These are phyloP conservation scores for Mycosphaerelloides madeirae DNA, from an alignment of 2,329 filamentous ascomycete genomes.

Conservation along the genomic window DNA sequence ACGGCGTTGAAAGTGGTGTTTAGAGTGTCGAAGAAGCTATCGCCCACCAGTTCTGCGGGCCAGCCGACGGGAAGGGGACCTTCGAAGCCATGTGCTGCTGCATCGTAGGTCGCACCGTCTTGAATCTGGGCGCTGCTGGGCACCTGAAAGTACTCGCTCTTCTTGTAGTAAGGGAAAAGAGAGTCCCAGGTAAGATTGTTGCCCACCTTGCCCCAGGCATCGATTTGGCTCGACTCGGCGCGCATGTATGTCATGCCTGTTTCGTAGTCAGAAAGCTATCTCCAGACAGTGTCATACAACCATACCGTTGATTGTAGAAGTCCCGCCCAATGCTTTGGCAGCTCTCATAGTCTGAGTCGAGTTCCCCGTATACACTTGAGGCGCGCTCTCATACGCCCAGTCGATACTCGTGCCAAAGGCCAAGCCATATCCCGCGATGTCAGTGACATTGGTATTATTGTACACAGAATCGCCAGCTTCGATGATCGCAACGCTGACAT, in stretches of 20 bases:
- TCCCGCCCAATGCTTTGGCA: slow-evolving; percentile 36
- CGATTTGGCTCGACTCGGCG: slow-evolving; percentile 17
- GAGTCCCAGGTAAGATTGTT: slow-evolving; percentile 31
- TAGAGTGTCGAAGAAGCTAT: slow-evolving; percentile 24
- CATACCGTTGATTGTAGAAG: slow-evolving; percentile 35
- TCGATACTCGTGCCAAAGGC: slow-evolving; percentile 27
- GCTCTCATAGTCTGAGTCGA: slow-evolving; percentile 20
- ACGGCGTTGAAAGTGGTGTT: slow-evolving; percentile 35
- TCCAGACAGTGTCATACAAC: not conserved
- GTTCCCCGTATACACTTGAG: slow-evolving; percentile 17
- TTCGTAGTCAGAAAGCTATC: not conserved
- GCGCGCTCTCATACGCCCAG: slow-evolving; percentile 17
- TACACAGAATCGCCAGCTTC: slow-evolving; percentile 11
- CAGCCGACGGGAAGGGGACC: slow-evolving; percentile 13
- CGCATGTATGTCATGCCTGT: slow-evolving; percentile 20
- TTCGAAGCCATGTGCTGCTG: slow-evolving; percentile 6
- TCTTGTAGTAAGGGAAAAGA: slow-evolving; percentile 26
- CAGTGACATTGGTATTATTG: slow-evolving; percentile 25
- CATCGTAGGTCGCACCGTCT: slow-evolving; percentile 8
- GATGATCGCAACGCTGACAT: slow-evolving; percentile 28
- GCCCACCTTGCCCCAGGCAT: slow-evolving; percentile 34
- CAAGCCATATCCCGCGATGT: slow-evolving; percentile 42
- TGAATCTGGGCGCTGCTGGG: slow-evolving; percentile 9
- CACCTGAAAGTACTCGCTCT: slow-evolving; percentile 12
- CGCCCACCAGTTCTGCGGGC: slow-evolving; percentile 9